Evolutionary conservation across 305 asterid genomes (phyloP).

Genomic region (Lippia alba): DNA sequence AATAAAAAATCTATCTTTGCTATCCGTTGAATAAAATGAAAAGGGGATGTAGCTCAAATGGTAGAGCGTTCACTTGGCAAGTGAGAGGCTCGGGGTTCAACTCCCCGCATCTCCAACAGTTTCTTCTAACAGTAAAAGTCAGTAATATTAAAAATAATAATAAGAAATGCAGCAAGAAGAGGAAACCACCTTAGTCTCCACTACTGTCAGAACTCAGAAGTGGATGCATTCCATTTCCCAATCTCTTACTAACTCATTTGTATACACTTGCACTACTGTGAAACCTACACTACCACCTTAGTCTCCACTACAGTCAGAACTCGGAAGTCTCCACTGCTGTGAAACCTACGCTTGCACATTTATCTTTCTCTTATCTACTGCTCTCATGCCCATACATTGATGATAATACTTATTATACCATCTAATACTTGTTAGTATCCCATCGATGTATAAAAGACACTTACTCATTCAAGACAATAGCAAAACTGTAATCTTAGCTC

Average conservation of each 20-base stretch:
- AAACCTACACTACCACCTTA: slow-evolving; percentile 30
- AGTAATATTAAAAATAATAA: too few relatives aligned
- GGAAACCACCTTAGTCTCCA: slow-evolving; percentile 27
- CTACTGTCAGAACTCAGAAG: slow-evolving; percentile 32
- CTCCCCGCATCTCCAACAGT: too few relatives aligned
- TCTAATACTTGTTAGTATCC: too few relatives aligned
- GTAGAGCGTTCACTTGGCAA: slow-evolving; percentile 99
- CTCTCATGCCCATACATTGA: slow-evolving; percentile 39
- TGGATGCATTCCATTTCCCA: slow-evolving; percentile 36
- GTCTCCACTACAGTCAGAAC: too few relatives aligned
- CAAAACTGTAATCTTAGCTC: too few relatives aligned
- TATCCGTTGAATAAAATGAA: too few relatives aligned
- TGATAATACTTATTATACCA: too few relatives aligned
- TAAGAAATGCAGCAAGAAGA: slow-evolving; percentile 3
- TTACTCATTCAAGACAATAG: too few relatives aligned
- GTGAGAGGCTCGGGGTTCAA: slow-evolving; percentile 67
- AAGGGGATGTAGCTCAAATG: slow-evolving; percentile 96
- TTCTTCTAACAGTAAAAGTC: too few relatives aligned
- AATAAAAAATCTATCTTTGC: too few relatives aligned
- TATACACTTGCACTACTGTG: not conserved
- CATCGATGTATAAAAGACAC: too few relatives aligned
- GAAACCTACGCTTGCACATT: slow-evolving; percentile 26
- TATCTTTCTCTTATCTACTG: slow-evolving; percentile 47
- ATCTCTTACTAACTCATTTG: not conserved
- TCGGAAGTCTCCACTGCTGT: not conserved